Evolutionary conservation across 129 eudicot species (phyloP).

Genomic region (Flaveria sonorensis): DNA sequence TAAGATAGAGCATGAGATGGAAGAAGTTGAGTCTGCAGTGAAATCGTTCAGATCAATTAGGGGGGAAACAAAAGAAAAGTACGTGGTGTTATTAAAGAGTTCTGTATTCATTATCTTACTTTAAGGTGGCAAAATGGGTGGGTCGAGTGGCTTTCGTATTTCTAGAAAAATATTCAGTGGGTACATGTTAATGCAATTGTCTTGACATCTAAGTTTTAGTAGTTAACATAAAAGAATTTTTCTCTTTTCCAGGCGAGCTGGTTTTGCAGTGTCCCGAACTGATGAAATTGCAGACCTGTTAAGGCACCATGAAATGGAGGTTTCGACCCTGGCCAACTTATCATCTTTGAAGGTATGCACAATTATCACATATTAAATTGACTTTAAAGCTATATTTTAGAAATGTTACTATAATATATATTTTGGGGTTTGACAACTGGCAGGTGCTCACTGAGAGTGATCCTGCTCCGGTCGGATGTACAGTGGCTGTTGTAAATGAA

Average conservation of each 20-base stretch:
- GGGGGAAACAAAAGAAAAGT: conserved; percentile 74
- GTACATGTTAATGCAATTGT: background rate
- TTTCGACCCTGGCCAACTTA: conserved; percentile 61
- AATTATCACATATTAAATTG: background rate
- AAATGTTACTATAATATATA: background rate
- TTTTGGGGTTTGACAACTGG: conserved; percentile 17
- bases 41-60: conserved; percentile 71
- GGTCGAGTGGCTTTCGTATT: background rate
- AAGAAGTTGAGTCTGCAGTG: conserved; percentile 62
- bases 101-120: background rate
- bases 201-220: background rate
- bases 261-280: conserved; percentile 66
- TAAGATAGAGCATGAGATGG: conserved; percentile 69
- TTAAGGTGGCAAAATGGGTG: background rate
- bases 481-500: conserved; percentile 76
- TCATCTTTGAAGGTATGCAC: conserved; percentile 64
- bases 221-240: background rate
- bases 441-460: conserved; percentile 71
- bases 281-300: conserved; percentile 51
- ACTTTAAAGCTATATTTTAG: background rate
- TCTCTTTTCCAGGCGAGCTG: conserved; percentile 56
- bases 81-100: conserved; percentile 10
- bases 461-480: conserved; percentile 64
- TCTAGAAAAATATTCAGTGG: background rate
- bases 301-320: conserved; percentile 57